Conservation (phyloP, 495 filamentous ascomycete species). For the Penicillium daleae region DNA sequence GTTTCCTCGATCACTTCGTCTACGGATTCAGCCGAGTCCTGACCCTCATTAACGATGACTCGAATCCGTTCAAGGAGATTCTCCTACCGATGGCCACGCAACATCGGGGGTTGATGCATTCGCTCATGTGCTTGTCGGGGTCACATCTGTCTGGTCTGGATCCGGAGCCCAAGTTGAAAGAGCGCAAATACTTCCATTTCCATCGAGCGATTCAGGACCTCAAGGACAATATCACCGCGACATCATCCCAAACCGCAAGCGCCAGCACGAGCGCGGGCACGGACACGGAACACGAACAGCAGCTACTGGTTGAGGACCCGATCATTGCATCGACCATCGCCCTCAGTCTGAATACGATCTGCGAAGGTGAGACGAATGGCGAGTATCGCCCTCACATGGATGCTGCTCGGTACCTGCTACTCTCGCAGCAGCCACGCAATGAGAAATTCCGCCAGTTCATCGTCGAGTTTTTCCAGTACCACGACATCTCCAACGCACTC, state of each 20-base stretch:
- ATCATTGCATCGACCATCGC: slow-evolving; percentile 83
- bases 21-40: slow-evolving; percentile 78
- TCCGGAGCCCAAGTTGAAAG: slow-evolving; percentile 46
- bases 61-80: slow-evolving; percentile 88
- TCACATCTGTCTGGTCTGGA: slow-evolving; percentile 69
- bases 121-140: slow-evolving; percentile 81
- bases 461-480: slow-evolving; percentile 91
- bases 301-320: slow-evolving; percentile 53
- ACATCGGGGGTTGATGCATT: slow-evolving; percentile 90
- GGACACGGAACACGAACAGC: slow-evolving; percentile 24
- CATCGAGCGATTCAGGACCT: slow-evolving; percentile 50
- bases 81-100: slow-evolving; percentile 83
- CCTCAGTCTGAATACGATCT: slow-evolving; percentile 78
- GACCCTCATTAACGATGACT: slow-evolving; percentile 80
- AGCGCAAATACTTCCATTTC: slow-evolving; percentile 54
- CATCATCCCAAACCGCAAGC: slow-evolving; percentile 26
- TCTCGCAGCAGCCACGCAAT: slow-evolving; percentile 59
- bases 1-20: slow-evolving; percentile 87
- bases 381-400: slow-evolving; percentile 82
- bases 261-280: slow-evolving; percentile 7
- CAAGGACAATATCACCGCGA: slow-evolving; percentile 48
- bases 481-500: slow-evolving; percentile 80
- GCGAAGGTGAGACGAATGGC: slow-evolving; percentile 74
- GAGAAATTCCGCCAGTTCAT: slow-evolving; percentile 78
- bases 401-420: slow-evolving; percentile 73